Evolutionary conservation across 2,329 filamentous ascomycete species (phyloP).

Genomic region (Alternaria gaisen): DNA sequence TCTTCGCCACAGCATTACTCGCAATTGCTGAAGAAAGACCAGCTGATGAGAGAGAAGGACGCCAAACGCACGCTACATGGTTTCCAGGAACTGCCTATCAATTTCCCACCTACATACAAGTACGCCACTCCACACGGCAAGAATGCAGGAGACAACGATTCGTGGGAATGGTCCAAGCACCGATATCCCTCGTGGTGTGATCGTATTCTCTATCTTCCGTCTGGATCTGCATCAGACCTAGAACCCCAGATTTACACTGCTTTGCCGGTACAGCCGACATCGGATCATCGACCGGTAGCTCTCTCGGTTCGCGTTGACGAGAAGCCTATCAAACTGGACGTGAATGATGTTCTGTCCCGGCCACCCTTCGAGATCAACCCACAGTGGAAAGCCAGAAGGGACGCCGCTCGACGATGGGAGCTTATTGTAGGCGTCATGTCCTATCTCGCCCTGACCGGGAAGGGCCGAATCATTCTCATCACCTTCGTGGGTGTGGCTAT

Average conservation of each 20-base stretch:
- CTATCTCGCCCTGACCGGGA: constrained; percentile 61
- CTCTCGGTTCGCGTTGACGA: constrained; percentile 74
- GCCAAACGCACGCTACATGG: constrained; percentile 79
- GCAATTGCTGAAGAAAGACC: constrained; percentile 76
- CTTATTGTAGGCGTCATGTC: constrained; percentile 66
- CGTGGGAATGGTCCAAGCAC: constrained; percentile 79
- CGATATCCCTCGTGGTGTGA: constrained; percentile 93
- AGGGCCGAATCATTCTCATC: constrained; percentile 55
- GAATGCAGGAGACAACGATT: constrained; percentile 39
- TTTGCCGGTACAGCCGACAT: constrained; percentile 80
- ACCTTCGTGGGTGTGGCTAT: constrained; percentile 39
- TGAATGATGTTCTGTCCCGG: constrained; percentile 52
- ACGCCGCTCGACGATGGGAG: constrained; percentile 66
- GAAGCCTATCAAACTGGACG: constrained; percentile 42
- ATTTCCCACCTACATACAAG: constrained; percentile 95
- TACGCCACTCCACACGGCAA: constrained; percentile 60
- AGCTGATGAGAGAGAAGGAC: constrained; percentile 75
- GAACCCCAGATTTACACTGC: constrained; percentile 71
- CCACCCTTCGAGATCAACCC: constrained; percentile 67
- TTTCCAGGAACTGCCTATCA: constrained; percentile 75
- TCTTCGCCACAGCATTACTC: constrained; percentile 68
- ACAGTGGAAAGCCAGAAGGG: constrained; percentile 64
- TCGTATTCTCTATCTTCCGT: constrained; percentile 76
- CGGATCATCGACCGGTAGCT: constrained; percentile 87
- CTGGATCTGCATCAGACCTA: constrained; percentile 59